Percentiles rank a stretch among this genome's conserved stretches.
phyloP scores from a whole-genome alignment of 768 basidiomycete species.

The Lactarius evosmus region DNA sequence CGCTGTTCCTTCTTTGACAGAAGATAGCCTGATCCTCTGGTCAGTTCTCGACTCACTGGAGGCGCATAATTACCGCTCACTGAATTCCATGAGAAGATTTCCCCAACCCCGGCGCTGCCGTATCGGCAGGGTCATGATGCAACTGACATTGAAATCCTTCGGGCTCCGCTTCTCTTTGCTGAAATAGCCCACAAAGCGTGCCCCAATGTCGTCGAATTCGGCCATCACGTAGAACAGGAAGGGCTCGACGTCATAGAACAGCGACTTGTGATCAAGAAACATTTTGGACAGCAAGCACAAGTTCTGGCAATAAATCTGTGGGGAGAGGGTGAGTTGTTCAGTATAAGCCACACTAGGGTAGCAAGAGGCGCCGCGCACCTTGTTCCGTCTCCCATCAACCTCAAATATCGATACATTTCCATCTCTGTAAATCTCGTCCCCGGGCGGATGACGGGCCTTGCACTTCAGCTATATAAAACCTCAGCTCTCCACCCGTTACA shows the following conservation, averaged over 20 bases:
- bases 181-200: constrained; percentile 96
- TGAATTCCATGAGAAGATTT: constrained; percentile 95
- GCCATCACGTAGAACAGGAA: constrained; percentile 99
- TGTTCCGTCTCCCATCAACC: constrained; percentile 97
- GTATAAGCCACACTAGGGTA: not conserved
- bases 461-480: constrained; percentile 73
- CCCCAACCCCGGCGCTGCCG: constrained; percentile 96
- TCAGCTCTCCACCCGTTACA: not conserved
- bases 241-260: constrained; percentile 99
- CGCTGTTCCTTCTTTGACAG: constrained; percentile 93
- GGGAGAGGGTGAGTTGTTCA: not conserved
- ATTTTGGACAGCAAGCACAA: constrained; percentile 96
- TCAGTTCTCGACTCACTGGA: constrained; percentile 10
- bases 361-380: constrained; percentile 50
- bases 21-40: constrained; percentile 68
- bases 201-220: constrained; percentile 83
- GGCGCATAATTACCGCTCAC: constrained; percentile 48
- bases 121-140: constrained; percentile 98
- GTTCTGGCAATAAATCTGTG: constrained; percentile 96
- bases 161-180: constrained; percentile 97
- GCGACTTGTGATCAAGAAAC: constrained; percentile 98
- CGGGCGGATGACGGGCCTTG: constrained; percentile 91
- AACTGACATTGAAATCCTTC: constrained; percentile 96
- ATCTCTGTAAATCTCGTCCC: constrained; percentile 97
- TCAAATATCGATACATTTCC: constrained; percentile 88